These are phyloP conservation scores for Bombardia bombarda DNA, from an alignment of 495 filamentous ascomycete species.

Conservation along the genomic window DNA sequence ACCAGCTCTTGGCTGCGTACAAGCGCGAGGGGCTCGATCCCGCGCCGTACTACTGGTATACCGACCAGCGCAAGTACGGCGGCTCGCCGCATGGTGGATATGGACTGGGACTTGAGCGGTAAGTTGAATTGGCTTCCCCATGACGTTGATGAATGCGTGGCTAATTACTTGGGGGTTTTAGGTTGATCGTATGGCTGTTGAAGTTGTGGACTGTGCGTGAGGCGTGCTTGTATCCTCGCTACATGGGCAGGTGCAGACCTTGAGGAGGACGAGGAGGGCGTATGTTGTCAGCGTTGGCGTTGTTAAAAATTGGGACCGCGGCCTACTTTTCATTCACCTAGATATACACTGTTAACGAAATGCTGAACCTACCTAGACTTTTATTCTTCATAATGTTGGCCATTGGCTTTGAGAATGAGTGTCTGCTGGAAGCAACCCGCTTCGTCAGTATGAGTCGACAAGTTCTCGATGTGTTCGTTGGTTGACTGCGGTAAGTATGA, in stretches of 20 bases:
- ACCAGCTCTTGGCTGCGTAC: conserved; percentile 88
- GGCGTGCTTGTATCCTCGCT: conserved; percentile 85
- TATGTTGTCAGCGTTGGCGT: too few relatives aligned
- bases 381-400: too few relatives aligned
- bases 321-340: too few relatives aligned
- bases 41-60: conserved; percentile 97
- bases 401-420: too few relatives aligned
- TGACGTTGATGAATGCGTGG: background rate
- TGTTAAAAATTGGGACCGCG: too few relatives aligned
- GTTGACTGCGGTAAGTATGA: too few relatives aligned
- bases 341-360: too few relatives aligned
- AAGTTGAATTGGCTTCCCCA: background rate
- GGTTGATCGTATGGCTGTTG: conserved; percentile 95
- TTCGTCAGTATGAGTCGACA: too few relatives aligned
- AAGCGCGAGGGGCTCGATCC: conserved; percentile 78
- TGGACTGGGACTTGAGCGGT: conserved; percentile 75
- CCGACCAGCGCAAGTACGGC: conserved; percentile 96
- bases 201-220: conserved; percentile 86
- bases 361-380: too few relatives aligned
- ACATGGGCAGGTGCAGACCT: conserved; percentile 88
- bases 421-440: too few relatives aligned
- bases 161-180: conserved; percentile 9
- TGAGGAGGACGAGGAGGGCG: too few relatives aligned
- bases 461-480: too few relatives aligned
- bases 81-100: conserved; percentile 93